Evolutionary conservation across 495 filamentous ascomycete genomes (phyloP).

Genomic region (Annulohypoxylon moriforme): DNA sequence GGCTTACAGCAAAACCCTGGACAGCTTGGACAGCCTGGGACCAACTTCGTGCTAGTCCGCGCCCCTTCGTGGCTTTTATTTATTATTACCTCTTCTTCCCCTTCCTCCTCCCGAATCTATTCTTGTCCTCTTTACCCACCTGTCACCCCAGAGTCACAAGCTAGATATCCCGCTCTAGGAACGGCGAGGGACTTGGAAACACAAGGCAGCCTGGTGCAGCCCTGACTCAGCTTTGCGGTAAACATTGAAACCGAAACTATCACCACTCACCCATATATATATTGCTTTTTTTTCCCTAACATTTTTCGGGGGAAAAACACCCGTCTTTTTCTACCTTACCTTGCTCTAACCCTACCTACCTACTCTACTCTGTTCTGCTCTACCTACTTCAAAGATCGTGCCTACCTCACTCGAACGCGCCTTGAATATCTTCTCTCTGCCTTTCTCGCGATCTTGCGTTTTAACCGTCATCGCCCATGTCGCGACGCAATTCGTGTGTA

Average conservation of each 20-base stretch:
- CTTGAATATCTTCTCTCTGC: slow-evolving; percentile 5
- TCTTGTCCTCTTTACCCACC: slow-evolving; percentile 26
- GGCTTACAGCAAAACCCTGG: slow-evolving; percentile 3
- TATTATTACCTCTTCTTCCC: slow-evolving; percentile 24
- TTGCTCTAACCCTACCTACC: too few species aligned
- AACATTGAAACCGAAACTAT: slow-evolving; percentile 1
- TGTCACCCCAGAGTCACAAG: slow-evolving; percentile 28
- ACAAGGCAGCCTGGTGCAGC: slow-evolving; percentile 39
- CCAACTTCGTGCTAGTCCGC: slow-evolving; percentile 13
- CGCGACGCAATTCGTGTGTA: slow-evolving; percentile 45
- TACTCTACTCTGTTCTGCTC: too few species aligned
- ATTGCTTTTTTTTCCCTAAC: too few species aligned
- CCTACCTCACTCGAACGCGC: slow-evolving; percentile 4
- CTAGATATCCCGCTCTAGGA: slow-evolving; percentile 28
- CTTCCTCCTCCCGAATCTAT: slow-evolving; percentile 27
- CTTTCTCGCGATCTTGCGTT: background rate
- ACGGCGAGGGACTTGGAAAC: slow-evolving; percentile 29
- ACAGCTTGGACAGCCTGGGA: background rate
- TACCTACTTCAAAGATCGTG: background rate
- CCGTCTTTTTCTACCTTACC: too few species aligned
- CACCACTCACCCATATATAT: too few species aligned
- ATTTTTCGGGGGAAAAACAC: too few species aligned
- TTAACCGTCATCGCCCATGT: slow-evolving; percentile 36
- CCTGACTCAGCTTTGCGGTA: slow-evolving; percentile 4
- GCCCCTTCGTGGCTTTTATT: slow-evolving; percentile 32